Conservation (phyloP, 345 rosid species). For the Barbarea vulgaris region DNA sequence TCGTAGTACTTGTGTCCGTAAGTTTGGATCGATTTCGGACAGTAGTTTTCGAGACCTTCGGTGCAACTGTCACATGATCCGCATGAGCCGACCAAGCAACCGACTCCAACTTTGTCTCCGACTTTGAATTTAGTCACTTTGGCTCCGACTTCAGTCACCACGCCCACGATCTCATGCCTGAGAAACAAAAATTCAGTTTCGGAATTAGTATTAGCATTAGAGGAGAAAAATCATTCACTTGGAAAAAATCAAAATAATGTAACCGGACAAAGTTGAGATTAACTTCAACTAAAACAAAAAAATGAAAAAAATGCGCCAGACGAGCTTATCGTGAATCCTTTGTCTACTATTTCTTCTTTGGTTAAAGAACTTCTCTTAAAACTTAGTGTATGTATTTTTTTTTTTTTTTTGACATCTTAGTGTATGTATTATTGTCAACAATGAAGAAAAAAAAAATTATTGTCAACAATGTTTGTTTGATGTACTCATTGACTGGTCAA, state of each 20-base stretch:
- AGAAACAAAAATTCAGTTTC: not conserved
- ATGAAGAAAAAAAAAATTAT: no score
- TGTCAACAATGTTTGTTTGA: not conserved
- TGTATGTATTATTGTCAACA: not conserved
- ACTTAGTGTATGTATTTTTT: not conserved
- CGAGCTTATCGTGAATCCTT: not conserved
- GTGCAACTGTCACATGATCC: slow-evolving; percentile 51
- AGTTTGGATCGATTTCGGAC: slow-evolving; percentile 48
- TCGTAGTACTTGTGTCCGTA: slow-evolving; percentile 45
- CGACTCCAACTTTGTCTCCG: slow-evolving; percentile 65
- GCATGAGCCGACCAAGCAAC: slow-evolving; percentile 61
- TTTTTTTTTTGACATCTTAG: no score
- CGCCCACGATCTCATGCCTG: slow-evolving; percentile 66
- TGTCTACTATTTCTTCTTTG: not conserved
- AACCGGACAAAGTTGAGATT: not conserved
- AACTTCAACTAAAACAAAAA: not conserved
- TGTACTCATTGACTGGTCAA: not conserved
- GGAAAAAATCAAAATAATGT: not conserved
- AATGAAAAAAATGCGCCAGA: not conserved
- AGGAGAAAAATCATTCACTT: not conserved
- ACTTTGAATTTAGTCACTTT: slow-evolving; percentile 51
- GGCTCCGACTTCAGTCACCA: slow-evolving; percentile 57
- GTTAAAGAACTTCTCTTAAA: not conserved
- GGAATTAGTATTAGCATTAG: not conserved
- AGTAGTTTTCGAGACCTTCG: slow-evolving; percentile 55